These are phyloP conservation scores for Flammula alnicola DNA, from an alignment of 1,284 basidiomycete species.

Conservation along the genomic window DNA sequence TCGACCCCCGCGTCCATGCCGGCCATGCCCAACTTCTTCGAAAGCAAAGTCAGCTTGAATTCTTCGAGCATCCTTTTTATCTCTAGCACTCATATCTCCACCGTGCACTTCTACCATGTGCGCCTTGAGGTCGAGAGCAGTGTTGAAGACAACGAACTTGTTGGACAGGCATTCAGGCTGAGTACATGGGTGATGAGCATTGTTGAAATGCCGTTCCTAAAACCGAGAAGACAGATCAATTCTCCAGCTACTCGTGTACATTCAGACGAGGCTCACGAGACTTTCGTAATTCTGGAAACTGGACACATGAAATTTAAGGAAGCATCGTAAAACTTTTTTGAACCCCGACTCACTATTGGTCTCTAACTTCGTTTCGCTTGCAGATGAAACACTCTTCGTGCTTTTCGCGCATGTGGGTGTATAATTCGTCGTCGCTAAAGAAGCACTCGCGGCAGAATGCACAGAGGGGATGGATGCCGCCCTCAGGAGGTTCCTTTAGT, in stretches of 20 bases:
- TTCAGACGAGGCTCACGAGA: conserved; percentile 60
- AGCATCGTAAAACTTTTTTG: background rate
- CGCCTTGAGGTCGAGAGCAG: conserved; percentile 87
- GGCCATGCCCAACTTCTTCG: conserved; percentile 53
- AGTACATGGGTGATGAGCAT: conserved; percentile 79
- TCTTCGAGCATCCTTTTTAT: conserved; percentile 79
- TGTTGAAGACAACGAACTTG: conserved; percentile 95
- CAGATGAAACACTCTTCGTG: conserved; percentile 99
- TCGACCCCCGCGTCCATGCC: conserved; percentile 45
- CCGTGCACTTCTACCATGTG: conserved; percentile 91
- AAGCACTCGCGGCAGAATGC: conserved; percentile 91
- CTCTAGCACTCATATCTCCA: conserved; percentile 77
- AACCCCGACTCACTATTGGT: conserved; percentile 80
- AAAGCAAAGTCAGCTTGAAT: conserved; percentile 85
- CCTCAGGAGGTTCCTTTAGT: conserved; percentile 62
- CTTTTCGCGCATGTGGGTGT: conserved; percentile 88
- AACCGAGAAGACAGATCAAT: background rate
- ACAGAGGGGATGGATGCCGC: conserved; percentile 83
- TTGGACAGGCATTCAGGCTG: conserved; percentile 78
- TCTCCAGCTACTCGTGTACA: background rate
- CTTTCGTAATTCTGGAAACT: conserved; percentile 83
- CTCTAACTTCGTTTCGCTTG: conserved; percentile 76
- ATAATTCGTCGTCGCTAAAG: conserved; percentile 93
- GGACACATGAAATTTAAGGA: conserved; percentile 4
- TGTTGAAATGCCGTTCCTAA: conserved; percentile 74